Evolutionary conservation across 1,284 basidiomycete species (phyloP).

Genomic region (Apiotrichum mycotoxinovorans): DNA sequence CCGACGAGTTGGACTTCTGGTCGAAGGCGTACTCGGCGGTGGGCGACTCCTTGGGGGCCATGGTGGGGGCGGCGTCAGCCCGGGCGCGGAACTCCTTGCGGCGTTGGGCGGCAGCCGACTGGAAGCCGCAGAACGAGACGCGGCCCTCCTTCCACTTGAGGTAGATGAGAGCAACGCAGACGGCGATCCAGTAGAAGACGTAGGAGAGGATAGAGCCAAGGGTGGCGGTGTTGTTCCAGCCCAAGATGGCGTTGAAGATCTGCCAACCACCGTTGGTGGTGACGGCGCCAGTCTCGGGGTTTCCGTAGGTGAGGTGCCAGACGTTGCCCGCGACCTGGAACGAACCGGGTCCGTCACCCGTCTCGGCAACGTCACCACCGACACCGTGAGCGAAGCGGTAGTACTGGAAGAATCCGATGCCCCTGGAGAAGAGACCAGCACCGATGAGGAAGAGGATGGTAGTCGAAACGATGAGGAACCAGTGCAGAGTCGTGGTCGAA

Average conservation of each 20-base stretch:
- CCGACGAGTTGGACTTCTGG: neutral
- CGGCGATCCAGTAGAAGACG: conserved; percentile 74
- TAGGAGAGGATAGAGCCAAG: conserved; percentile 69
- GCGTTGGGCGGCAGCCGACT: neutral
- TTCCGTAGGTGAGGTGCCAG: conserved; percentile 73
- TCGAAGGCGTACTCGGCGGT: neutral
- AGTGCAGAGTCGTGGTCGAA: conserved; percentile 53
- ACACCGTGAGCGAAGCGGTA: conserved; percentile 56
- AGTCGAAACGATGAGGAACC: conserved; percentile 84
- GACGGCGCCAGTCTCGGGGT: conserved; percentile 58
- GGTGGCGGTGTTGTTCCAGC: conserved; percentile 51
- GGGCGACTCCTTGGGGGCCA: neutral
- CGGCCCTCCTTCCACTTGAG: conserved; percentile 64
- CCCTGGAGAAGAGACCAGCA: conserved; percentile 76
- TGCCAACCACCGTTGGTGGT: conserved; percentile 48
- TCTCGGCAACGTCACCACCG: conserved; percentile 71
- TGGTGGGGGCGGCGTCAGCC: neutral
- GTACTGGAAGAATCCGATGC: conserved; percentile 63
- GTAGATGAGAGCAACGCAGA: conserved; percentile 61
- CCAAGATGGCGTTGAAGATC: conserved; percentile 51
- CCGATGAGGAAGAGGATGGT: conserved; percentile 86
- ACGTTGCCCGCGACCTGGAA: conserved; percentile 75
- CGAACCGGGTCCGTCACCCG: conserved; percentile 51
- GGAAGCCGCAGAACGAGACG: conserved; percentile 42
- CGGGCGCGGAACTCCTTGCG: neutral